These are phyloP conservation scores for Suillus bovinus DNA, from an alignment of 768 basidiomycete genomes.

Conservation along the genomic window DNA sequence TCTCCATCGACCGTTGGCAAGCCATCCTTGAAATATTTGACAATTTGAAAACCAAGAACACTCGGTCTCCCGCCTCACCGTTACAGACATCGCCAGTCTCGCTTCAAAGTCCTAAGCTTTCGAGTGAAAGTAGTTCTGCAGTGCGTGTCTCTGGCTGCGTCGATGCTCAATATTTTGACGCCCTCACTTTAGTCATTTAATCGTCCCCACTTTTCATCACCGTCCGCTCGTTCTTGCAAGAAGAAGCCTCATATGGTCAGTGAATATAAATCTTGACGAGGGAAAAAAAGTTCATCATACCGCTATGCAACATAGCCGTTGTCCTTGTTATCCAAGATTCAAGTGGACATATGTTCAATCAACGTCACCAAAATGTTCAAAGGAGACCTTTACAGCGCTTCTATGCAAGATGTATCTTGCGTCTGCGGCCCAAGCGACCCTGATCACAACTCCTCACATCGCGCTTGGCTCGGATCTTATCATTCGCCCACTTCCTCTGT, in stretches of 20 bases:
- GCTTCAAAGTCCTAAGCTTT: neutral
- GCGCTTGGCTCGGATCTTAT: slow-evolving; percentile 53
- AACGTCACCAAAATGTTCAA: slow-evolving; percentile 42
- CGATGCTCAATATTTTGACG: neutral
- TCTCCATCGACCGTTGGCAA: slow-evolving; percentile 6
- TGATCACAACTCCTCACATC: slow-evolving; percentile 44
- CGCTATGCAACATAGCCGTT: slow-evolving; percentile 36
- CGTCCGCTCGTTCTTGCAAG: slow-evolving; percentile 16
- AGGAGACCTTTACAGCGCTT: slow-evolving; percentile 41
- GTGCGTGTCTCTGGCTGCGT: neutral
- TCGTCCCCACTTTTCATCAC: slow-evolving; percentile 18
- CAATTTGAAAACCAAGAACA: neutral
- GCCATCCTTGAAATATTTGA: neutral
- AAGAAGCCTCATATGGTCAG: slow-evolving; percentile 23
- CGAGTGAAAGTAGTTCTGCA: neutral
- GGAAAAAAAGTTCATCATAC: neutral
- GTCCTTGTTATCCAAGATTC: slow-evolving; percentile 44
- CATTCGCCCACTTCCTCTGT: slow-evolving; percentile 33
- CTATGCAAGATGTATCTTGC: slow-evolving; percentile 42
- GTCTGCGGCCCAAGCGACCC: slow-evolving; percentile 51
- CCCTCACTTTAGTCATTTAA: slow-evolving; percentile 19
- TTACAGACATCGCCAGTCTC: neutral
- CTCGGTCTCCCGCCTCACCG: neutral
- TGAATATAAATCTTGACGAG: neutral
- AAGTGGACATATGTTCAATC: slow-evolving; percentile 48